Evolutionary conservation across 1,139 yeast genomes (phyloP), one percentile per base, ranked within the genome.

Genomic region (Sugiyamaella japonica): DNA sequence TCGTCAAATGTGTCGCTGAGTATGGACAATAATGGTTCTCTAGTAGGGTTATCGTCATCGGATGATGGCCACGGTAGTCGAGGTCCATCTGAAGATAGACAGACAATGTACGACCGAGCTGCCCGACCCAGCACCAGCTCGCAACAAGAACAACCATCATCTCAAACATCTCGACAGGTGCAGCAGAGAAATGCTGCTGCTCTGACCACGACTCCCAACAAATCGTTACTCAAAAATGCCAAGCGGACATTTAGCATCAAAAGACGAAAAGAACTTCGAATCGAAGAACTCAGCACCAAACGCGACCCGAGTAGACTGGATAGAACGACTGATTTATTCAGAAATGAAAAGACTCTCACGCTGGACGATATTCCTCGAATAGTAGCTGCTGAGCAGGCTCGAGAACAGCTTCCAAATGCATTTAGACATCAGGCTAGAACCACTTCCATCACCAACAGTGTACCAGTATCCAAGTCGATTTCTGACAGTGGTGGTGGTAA

Each of bases 351-450:
- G 63, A 85, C 95, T 0, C 79, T 93, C 55, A 91, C 97, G 0
- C 78, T 93, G 65, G 99, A 93, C 70, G 99, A 93, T 72, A 93
- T 93, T 63, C 97, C 98, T 6, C 79, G 98, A 62, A 91, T 93
- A 66, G 98, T 93, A 10, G 96, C 97, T 2, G 95, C 97, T 6
- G 98, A 93, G 66, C 97, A 91, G 70, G 97, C 98, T 0, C 78
- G 97, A 60, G 97, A 89, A 61, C 86, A 89, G 66, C 80, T 96
- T 56, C 95, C 95, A 5, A 87, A 87, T 69, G 93, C 95, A 0
- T 88, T 84, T 72, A 81, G 84, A 60, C 91, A 84, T 67, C 90
- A 85, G 62, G 76, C 51, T 37, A 50, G 63, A 17, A 58, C 44
- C 50, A 56, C 58, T 34, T 60, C 60, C 7, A 37, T 52, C 29